Percentiles rank a stretch among this genome's conserved stretches.
These are phyloP conservation scores for Cyberlindnera suaveolens DNA, from an alignment of 805 yeast genomes.

Conservation along the genomic window DNA sequence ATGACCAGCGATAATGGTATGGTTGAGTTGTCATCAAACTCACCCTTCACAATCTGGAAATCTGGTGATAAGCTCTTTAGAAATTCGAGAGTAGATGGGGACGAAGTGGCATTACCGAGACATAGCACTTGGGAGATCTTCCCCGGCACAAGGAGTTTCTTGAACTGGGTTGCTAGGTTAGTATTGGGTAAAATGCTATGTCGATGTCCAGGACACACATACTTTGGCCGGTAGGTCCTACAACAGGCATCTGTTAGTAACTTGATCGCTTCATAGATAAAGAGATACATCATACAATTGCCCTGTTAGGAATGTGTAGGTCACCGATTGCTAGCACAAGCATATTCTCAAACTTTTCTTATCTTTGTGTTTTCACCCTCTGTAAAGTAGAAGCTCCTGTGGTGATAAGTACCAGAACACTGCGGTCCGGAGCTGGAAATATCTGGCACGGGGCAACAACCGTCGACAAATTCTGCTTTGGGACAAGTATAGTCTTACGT, in stretches of 20 bases:
- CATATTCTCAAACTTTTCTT: constrained; percentile 32
- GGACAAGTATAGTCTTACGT: too few relatives aligned
- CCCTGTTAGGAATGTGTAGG: constrained; percentile 82
- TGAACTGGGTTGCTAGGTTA: constrained; percentile 40
- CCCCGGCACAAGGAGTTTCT: constrained; percentile 73
- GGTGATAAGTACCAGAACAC: too few relatives aligned
- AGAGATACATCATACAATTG: constrained; percentile 40
- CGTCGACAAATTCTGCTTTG: too few relatives aligned
- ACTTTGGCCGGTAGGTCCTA: constrained; percentile 42
- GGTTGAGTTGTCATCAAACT: constrained; percentile 49
- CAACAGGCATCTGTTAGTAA: neutral
- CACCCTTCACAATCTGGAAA: constrained; percentile 76
- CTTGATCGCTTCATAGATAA: constrained; percentile 2
- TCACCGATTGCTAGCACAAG: constrained; percentile 82
- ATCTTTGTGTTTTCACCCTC: too few relatives aligned
- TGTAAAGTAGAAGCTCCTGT: too few relatives aligned
- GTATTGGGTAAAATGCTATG: neutral
- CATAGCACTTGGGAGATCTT: constrained; percentile 82
- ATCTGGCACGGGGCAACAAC: too few relatives aligned
- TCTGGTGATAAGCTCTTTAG: constrained; percentile 65
- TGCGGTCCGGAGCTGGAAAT: too few relatives aligned
- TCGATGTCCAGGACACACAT: constrained; percentile 3
- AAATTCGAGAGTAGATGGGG: constrained; percentile 55
- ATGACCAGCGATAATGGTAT: constrained; percentile 63
- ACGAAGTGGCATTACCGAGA: constrained; percentile 75